Evolutionary conservation across 2,329 filamentous ascomycete genomes (phyloP), one percentile per base, ranked within the genome.

Genomic region (Aspergillus aculeatus): DNA sequence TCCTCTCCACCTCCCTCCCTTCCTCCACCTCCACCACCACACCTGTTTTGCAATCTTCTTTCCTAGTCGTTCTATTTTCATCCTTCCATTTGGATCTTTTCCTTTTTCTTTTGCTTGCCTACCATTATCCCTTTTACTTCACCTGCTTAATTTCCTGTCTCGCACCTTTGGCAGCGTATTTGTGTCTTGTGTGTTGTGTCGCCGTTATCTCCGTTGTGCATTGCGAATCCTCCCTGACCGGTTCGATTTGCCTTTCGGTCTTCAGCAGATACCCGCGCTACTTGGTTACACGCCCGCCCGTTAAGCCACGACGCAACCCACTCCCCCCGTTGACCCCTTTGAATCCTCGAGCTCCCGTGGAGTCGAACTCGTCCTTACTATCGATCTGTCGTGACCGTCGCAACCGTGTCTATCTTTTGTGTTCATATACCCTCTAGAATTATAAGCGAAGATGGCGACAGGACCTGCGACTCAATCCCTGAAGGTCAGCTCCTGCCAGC

Each of bases 401-500:
- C 54, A 47, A 57, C 56, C 59, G 52, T 61, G 56, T 59, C 56
- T 61, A 55, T 31, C 23, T 49, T 57, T 38, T 61, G 49, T 56
- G 50, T 53, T 60, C 29, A 62, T 62, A 54, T 64, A 58, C 61
- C 59, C 61, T 44, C 31, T 62, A 59, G 55, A 60, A 66, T 59
- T 50, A 56, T 41, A 41, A 61, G 55, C 47, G 54, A 63, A 50
- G 59, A 89, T 86, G 83, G 94, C 94, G 84, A 89, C 90, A 73
- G 87, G 89, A 78, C 89, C 89, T 63, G 90, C 90, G 73, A 94
- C 93, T 73, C 91, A 96, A 82, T 96, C 91, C 70, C 82, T 96
- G 75, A 96, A 96, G 91, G 92, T 95, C 82, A 82, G 66, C 62
- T 52, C 52, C 57, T 44, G 38, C 38, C 38, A 44, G 16, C 38